Percentiles rank a stretch among this genome's conserved stretches.
Evolutionary conservation across 2,329 filamentous ascomycete genomes (phyloP).

Genomic region (Pseudogymnoascus sp.): DNA sequence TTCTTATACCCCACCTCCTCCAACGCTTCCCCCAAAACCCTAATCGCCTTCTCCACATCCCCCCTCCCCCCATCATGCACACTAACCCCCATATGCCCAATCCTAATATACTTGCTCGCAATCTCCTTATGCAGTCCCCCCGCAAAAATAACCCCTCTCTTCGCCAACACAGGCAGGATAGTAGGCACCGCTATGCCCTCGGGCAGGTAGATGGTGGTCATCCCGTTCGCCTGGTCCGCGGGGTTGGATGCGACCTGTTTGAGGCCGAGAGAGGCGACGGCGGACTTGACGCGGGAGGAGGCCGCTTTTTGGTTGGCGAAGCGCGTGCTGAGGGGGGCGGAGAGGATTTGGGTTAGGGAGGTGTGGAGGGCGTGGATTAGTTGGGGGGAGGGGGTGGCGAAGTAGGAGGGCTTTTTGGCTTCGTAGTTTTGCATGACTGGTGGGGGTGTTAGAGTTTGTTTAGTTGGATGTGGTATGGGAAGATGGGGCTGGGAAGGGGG

Average conservation of each 20-base stretch:
- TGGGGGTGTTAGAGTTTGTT: background rate
- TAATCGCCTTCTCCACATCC: constrained; percentile 2
- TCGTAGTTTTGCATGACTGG: constrained; percentile 98
- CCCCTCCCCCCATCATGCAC: constrained; percentile 33
- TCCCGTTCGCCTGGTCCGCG: constrained; percentile 89
- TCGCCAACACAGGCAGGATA: constrained; percentile 73
- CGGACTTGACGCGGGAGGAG: constrained; percentile 80
- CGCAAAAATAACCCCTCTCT: constrained; percentile 87
- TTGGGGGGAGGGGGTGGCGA: constrained; percentile 92
- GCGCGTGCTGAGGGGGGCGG: constrained; percentile 69
- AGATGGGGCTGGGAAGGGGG: background rate
- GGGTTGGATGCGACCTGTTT: constrained; percentile 78
- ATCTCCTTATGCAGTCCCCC: constrained; percentile 96
- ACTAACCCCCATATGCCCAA: constrained; percentile 96
- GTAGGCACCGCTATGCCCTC: constrained; percentile 73
- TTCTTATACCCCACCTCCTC: constrained; percentile 4
- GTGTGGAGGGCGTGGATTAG: constrained; percentile 90
- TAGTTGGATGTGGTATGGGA: background rate
- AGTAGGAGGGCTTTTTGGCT: constrained; percentile 94
- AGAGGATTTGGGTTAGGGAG: constrained; percentile 73
- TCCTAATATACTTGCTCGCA: constrained; percentile 83
- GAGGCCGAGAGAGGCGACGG: constrained; percentile 69
- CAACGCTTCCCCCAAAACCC: background rate
- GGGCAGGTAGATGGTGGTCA: constrained; percentile 95
- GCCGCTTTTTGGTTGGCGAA: constrained; percentile 73